These are phyloP conservation scores for Skeletonema costatum DNA, from an alignment of 108 stramenopile genomes.

Conservation along the genomic window DNA sequence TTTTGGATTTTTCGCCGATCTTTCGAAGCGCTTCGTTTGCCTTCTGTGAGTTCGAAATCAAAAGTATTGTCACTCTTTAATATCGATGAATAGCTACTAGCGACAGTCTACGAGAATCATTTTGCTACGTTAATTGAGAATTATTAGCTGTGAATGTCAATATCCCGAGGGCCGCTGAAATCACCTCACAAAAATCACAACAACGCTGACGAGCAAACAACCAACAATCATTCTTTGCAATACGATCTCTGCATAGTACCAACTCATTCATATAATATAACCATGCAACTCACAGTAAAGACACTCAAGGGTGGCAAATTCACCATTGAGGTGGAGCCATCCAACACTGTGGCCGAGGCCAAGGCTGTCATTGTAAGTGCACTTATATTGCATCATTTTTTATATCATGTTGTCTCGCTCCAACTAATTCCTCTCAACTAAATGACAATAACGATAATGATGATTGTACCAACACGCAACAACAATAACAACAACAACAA, in stretches of 20 bases:
- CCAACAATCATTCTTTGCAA: too few relatives aligned
- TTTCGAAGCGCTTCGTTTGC: too few relatives aligned
- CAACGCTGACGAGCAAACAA: background rate
- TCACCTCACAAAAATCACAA: background rate
- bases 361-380: slow-evolving; percentile 83
- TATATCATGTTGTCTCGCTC: background rate
- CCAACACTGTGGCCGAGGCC: slow-evolving; percentile 62
- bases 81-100: too few relatives aligned
- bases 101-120: too few relatives aligned
- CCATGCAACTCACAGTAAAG: slow-evolving; percentile 87
- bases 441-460: background rate
- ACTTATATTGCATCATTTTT: background rate
- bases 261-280: background rate
- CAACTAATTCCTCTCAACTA: background rate
- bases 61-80: background rate
- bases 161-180: too few relatives aligned
- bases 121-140: background rate
- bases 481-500: background rate
- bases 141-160: background rate
- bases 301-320: slow-evolving; percentile 90
- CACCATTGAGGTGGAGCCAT: slow-evolving; percentile 73
- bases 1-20: too few relatives aligned
- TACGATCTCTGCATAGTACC: too few relatives aligned
- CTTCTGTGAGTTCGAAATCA: background rate
- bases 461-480: background rate